Conservation (phyloP, 352 stramenopile genomes). For the Peronosclerospora sorghi region DNA sequence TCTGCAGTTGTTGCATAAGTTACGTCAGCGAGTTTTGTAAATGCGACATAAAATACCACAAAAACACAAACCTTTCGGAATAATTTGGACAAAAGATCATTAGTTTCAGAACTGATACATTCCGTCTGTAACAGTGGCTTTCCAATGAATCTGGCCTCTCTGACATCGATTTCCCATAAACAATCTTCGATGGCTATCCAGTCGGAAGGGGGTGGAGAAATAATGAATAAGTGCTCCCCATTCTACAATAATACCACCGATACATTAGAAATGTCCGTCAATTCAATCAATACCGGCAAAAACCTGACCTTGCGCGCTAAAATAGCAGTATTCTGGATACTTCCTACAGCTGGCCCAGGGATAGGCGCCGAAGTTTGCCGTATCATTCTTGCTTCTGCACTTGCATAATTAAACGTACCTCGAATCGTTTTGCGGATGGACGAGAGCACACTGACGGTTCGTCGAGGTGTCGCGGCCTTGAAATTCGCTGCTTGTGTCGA, state of each 20-base stretch:
- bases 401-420: constrained; percentile 23
- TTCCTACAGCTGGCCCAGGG: constrained; percentile 4
- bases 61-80: constrained; percentile 18
- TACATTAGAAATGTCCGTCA: neutral
- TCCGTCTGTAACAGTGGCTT: constrained; percentile 12
- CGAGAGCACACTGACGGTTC: constrained; percentile 27
- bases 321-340: neutral
- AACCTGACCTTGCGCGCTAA: constrained; percentile 8
- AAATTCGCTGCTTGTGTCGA: constrained; percentile 11
- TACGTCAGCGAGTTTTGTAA: neutral
- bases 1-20: constrained; percentile 8
- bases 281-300: too few species aligned
- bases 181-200: constrained; percentile 46
- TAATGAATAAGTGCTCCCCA: constrained; percentile 2
- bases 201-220: constrained; percentile 19
- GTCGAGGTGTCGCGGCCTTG: constrained; percentile 13
- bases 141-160: constrained; percentile 7
- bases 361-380: constrained; percentile 15
- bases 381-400: constrained; percentile 11
- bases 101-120: constrained; percentile 7
- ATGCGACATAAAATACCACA: neutral
- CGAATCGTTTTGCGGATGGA: constrained; percentile 31
- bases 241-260: constrained; percentile 2
- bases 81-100: constrained; percentile 17
- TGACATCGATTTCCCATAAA: constrained; percentile 49